Percentiles rank a stretch among this genome's conserved stretches.
These are phyloP conservation scores for Thraustotheca clavata DNA, from an alignment of 352 stramenopile genomes.

Conservation along the genomic window DNA sequence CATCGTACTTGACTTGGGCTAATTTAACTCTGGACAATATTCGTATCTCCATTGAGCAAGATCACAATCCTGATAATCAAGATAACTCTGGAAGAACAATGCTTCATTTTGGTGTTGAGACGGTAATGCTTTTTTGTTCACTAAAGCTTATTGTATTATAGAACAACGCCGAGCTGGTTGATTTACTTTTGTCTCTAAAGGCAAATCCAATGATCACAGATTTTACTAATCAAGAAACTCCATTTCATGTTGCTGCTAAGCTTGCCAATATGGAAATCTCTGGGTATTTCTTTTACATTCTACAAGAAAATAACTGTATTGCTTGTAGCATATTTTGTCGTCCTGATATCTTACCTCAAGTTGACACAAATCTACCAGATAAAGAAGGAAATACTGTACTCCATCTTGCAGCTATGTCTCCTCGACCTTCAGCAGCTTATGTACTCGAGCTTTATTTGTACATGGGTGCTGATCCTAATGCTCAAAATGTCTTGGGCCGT, in stretches of 20 bases:
- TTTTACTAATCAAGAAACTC: constrained; percentile 26
- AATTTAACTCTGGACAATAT: neutral
- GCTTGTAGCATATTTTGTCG: constrained; percentile 56
- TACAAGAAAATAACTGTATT: constrained; percentile 13
- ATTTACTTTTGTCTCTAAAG: constrained; percentile 1
- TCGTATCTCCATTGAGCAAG: neutral
- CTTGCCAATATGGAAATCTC: constrained; percentile 45
- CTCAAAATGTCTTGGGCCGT: constrained; percentile 59
- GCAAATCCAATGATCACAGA: constrained; percentile 11
- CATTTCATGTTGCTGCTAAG: constrained; percentile 52
- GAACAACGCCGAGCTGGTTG: constrained; percentile 7
- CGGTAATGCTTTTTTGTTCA: neutral
- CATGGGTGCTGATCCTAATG: constrained; percentile 55
- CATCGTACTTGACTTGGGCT: neutral
- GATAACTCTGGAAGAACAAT: constrained; percentile 2
- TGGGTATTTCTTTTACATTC: neutral
- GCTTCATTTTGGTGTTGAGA: constrained; percentile 14
- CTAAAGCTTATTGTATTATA: neutral
- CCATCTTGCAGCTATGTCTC: constrained; percentile 43
- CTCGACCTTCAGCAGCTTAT: constrained; percentile 38
- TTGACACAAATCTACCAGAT: constrained; percentile 58
- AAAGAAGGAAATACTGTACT: constrained; percentile 63
- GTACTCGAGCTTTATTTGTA: constrained; percentile 60
- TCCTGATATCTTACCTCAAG: constrained; percentile 51
- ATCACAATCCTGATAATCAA: neutral